Evolutionary conservation across 164 flowering plant genomes (phyloP).

Genomic region (Taxillus chinensis): DNA sequence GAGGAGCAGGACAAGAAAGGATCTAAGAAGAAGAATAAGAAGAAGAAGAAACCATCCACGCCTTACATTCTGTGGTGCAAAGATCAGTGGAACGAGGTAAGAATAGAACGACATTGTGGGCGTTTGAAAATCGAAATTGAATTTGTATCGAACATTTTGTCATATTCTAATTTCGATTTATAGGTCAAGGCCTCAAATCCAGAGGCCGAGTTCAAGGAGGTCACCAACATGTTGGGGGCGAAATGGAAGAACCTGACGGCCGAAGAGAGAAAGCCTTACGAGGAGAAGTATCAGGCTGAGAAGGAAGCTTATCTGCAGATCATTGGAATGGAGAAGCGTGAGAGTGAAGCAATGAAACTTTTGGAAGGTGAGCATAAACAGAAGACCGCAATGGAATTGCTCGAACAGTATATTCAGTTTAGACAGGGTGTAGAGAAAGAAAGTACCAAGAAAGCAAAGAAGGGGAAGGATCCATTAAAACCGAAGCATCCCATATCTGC

Average conservation of each 20-base stretch:
- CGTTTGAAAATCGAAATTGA: not conserved
- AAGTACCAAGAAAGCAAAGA: constrained; percentile 53
- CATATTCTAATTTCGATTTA: not conserved
- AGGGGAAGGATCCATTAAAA: constrained; percentile 69
- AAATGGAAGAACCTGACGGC: constrained; percentile 71
- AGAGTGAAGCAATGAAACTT: constrained; percentile 80
- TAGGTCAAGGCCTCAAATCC: constrained; percentile 78
- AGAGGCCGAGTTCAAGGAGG: constrained; percentile 71
- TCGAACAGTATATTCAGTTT: constrained; percentile 80
- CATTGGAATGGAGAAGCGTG: constrained; percentile 77
- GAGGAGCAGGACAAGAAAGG: constrained; percentile 61
- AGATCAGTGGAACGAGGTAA: constrained; percentile 87
- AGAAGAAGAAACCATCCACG: constrained; percentile 66
- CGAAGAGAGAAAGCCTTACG: constrained; percentile 94
- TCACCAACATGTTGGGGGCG: constrained; percentile 60
- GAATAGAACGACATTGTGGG: not conserved
- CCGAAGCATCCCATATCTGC: constrained; percentile 82
- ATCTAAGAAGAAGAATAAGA: too few relatives aligned
- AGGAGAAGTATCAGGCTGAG: constrained; percentile 69
- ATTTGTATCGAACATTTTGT: not conserved
- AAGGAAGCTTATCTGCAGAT: constrained; percentile 67
- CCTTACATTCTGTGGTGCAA: constrained; percentile 77
- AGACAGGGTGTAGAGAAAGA: constrained; percentile 57
- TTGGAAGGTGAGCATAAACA: constrained; percentile 86
- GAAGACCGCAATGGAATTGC: constrained; percentile 86